These are phyloP conservation scores for Eucalyptus virginea DNA, from an alignment of 345 rosid genomes.

Conservation along the genomic window DNA sequence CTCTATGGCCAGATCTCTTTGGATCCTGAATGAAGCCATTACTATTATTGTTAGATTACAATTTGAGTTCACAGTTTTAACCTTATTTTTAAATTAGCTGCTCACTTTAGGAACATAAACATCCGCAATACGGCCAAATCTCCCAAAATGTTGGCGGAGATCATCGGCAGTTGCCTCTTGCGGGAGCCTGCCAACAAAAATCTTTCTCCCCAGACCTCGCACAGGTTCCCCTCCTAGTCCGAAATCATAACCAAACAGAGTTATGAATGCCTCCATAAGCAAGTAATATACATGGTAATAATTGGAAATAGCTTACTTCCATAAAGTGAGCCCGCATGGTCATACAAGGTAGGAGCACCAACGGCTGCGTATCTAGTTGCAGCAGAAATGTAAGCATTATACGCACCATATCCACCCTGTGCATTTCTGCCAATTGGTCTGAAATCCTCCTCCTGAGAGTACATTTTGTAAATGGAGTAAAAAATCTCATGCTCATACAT, in stretches of 20 bases:
- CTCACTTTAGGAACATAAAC: constrained; percentile 70
- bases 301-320: constrained; percentile 47
- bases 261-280: not conserved
- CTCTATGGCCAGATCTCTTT: constrained; percentile 91
- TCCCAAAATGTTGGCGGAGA: constrained; percentile 77
- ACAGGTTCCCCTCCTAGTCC: constrained; percentile 36
- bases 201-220: constrained; percentile 79
- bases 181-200: constrained; percentile 96
- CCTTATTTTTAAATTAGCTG: not conserved
- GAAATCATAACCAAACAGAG: not conserved
- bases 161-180: constrained; percentile 88
- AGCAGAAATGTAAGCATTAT: constrained; percentile 92
- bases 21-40: constrained; percentile 47
- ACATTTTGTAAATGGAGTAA: not conserved
- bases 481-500: not conserved
- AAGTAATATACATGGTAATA: not conserved
- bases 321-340: constrained; percentile 61
- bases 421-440: constrained; percentile 50
- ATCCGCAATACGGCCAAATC: constrained; percentile 88
- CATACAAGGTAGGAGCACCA: constrained; percentile 94
- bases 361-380: constrained; percentile 94
- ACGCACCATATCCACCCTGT: constrained; percentile 91
- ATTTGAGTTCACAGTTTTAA: not conserved
- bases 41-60: not conserved
- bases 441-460: constrained; percentile 70